Base-by-base conservation (phyloP, 108 stramenopile genomes). In the Aurantiochytrium sp. region DNA sequence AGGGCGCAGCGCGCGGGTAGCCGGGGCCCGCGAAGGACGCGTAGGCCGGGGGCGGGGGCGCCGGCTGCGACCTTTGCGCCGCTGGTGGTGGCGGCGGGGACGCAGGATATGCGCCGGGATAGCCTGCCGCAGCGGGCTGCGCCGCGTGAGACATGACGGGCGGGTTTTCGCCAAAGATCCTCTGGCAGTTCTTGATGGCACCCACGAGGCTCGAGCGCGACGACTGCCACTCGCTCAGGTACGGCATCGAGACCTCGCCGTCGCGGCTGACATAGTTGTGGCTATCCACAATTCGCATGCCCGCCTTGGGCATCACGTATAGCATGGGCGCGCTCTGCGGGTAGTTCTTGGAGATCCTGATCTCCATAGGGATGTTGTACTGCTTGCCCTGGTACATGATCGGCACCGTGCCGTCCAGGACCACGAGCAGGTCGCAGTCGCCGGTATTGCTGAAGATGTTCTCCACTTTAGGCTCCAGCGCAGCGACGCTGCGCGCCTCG, bases 331-430 rank as follows among this genome's bases (percentile, higher is more conserved):
- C 42, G 12, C 19, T 30, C 12, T 48, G 21, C 45, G 73, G 73
- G 24, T 81, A 81, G 73, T 12, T 19, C 30, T 81, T 48, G 15
- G 73, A 81, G 24, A 81, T 48, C 73, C 73, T 30, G 15, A 81
- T 27, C 42, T 12, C 6, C 73, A 81, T 81, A 1, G 73, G 73
- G 45, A 81, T 81, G 3, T 81, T 81, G 3, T 81, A 81, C 45
- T 42, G 73, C 17, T 22, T 81, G 21, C 73, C 39, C 6, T 81
- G 39, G 39, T 81, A 81, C 6, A 39, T 27, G 39, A 81, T 81
- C 32, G 73, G 73, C 73, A 81, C 73, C 36, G 73, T 81, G 17
- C 73, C 73, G 8, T 81, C 30, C 21, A 81, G 73, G 8, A 22
- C 39, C 21, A 81, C 27, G 3, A 81, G 73, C 36, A 30, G 21